A percentile compares a stretch with the other conserved stretches of the same genome.
Conservation (phyloP, 2,329 filamentous ascomycete genomes). For the Fusarium lateritium region DNA sequence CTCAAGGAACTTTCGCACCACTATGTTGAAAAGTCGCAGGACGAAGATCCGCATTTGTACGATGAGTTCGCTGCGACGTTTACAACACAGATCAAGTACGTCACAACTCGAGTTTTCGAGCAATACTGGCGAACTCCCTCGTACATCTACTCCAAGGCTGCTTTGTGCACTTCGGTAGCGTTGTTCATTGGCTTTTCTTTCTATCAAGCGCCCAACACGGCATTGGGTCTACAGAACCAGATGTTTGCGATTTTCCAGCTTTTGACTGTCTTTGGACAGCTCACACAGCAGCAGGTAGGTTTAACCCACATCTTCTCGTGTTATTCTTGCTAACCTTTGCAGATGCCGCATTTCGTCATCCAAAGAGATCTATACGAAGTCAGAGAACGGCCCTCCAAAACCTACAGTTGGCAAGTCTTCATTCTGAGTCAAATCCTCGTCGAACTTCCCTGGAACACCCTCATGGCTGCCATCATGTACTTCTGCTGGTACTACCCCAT, state of each 20-base stretch:
- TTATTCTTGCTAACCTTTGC: fast-evolving
- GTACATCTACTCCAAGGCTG: slow-evolving; percentile 72
- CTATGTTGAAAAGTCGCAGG: slow-evolving; percentile 1
- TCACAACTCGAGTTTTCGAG: slow-evolving; percentile 55
- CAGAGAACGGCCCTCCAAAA: slow-evolving; percentile 76
- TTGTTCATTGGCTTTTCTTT: slow-evolving; percentile 74
- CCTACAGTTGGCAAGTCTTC: slow-evolving; percentile 77
- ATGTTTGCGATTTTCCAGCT: slow-evolving; percentile 79
- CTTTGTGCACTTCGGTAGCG: slow-evolving; percentile 39
- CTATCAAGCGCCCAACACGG: slow-evolving; percentile 67
- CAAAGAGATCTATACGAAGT: slow-evolving; percentile 79
- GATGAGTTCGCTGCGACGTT: slow-evolving; percentile 54
- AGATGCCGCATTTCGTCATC: slow-evolving; percentile 78
- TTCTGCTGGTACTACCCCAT: slow-evolving; percentile 80
- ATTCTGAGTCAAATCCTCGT: slow-evolving; percentile 77
- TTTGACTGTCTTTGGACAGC: slow-evolving; percentile 75
- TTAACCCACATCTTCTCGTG: fast-evolving
- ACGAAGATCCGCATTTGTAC: slow-evolving; percentile 40
- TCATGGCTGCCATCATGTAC: slow-evolving; percentile 76
- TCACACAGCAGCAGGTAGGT: slow-evolving; percentile 64
- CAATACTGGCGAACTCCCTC: slow-evolving; percentile 63
- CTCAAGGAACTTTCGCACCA: slow-evolving; percentile 47
- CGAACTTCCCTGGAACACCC: slow-evolving; percentile 79
- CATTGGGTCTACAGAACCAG: slow-evolving; percentile 79
- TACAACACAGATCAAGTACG: slow-evolving; percentile 51